Conservation (phyloP, 345 rosid species). For the Arabidopsis arenosa region DNA sequence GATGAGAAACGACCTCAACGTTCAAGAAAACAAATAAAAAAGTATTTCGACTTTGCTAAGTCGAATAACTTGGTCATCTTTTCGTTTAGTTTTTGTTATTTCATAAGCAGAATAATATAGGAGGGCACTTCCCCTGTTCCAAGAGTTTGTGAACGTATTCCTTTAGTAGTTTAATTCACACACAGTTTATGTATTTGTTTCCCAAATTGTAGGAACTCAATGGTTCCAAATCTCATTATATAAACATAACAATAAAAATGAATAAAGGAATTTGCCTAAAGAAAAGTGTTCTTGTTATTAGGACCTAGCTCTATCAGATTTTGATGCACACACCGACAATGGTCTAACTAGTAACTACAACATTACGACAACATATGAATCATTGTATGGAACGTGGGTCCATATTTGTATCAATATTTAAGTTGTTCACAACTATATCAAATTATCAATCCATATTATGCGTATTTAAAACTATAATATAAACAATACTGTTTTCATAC, state of each 20-base stretch:
- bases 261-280: not conserved
- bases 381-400: constrained; percentile 33
- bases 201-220: not conserved
- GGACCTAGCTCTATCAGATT: too few relatives aligned
- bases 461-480: constrained; percentile 4
- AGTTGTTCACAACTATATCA: constrained; percentile 26
- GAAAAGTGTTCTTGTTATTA: not conserved
- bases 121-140: not conserved
- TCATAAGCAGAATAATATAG: not conserved
- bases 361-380: constrained; percentile 27
- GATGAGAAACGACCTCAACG: constrained; percentile 1
- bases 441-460: constrained; percentile 26
- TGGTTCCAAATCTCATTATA: constrained; percentile 5
- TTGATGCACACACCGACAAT: constrained; percentile 23
- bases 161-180: not conserved
- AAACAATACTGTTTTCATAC: not conserved
- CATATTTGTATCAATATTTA: constrained; percentile 22
- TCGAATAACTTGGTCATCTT: not conserved
- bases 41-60: not conserved
- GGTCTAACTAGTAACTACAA: constrained; percentile 1
- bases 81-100: constrained; percentile 1
- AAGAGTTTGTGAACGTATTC: constrained; percentile 2
- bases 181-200: not conserved
- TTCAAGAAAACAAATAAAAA: not conserved
- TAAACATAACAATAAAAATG: not conserved